These are phyloP conservation scores for Hericium rajendrae DNA, from an alignment of 768 basidiomycete genomes.

Conservation along the genomic window DNA sequence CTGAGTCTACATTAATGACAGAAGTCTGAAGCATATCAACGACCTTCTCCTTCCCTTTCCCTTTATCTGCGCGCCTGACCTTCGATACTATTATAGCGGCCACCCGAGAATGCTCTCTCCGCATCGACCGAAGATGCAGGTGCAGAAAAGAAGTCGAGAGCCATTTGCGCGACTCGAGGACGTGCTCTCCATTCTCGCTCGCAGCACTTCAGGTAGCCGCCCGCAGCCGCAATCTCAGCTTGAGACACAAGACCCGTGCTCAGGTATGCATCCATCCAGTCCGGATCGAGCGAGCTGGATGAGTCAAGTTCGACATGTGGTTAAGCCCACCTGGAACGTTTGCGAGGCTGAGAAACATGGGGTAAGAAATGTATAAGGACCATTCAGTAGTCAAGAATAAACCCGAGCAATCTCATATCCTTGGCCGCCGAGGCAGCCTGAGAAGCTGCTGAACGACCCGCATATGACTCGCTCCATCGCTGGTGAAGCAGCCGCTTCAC, in stretches of 20 bases:
- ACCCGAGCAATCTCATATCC: no score
- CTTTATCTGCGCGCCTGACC: not conserved
- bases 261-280: constrained; percentile 7
- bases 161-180: not conserved
- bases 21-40: not conserved
- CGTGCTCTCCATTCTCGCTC: not conserved
- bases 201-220: constrained; percentile 13
- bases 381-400: no score
- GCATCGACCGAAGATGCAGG: constrained; percentile 25
- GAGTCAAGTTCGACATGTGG: not conserved
- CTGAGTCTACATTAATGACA: not conserved
- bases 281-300: not conserved
- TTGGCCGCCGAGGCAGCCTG: no score
- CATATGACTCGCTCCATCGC: no score
- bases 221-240: constrained; percentile 2
- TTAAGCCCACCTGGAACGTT: no score
- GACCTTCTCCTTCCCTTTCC: not conserved
- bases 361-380: no score
- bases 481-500: no score
- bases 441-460: no score
- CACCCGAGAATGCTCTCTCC: constrained; percentile 27
- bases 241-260: not conserved
- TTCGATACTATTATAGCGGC: constrained; percentile 1
- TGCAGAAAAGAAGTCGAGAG: not conserved
- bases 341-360: no score